Base-by-base conservation (phyloP, 169 alveolate species). In the Eimeria acervulina region DNA sequence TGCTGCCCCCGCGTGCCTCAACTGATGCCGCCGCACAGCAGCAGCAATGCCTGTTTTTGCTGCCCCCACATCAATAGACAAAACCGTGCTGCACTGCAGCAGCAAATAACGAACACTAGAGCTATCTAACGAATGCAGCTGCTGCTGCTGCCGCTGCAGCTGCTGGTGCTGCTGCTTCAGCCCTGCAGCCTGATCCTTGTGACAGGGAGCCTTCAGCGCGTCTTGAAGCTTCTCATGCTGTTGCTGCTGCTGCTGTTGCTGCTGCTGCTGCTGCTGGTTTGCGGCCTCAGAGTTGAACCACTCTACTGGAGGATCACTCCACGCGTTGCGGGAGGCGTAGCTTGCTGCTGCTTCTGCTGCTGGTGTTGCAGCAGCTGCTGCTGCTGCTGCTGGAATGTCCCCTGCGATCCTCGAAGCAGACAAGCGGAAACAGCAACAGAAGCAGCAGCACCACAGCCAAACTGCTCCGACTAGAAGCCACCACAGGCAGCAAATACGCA, bases 261-360 rank as follows among this genome's bases (percentile, higher is more conserved):
- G 84, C 51, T 72, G 84, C n/a, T 76, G 59, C 28, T 38, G 33
- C 87, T 76, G 87, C 87, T 76, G 87, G 8, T 59, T 33, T n/a
- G 36, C 15, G 61, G 33, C 63, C 17, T 12, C 36, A 12, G 87
- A 31, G 2, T 23, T 40, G 61, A 76, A 76, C 87, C 87, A 76
- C 52, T 76, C 87, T 38, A 38, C 87, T 40, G 52, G 59, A 12
- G 26, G 21, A 61, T 23, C 87, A 28, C 33, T 21, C 23, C 36
- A 10, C 21, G 38, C 44, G 44, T 21, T 15, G 81, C 44, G 26
- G 44, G 47, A 28, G 17, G 81, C 40, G 81, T 21, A 70, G 40
- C 15, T 13, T 28, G 47, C 81, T 31, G 44, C 44, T 28, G 81
- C 28, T 28, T 21, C 44, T 28, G 44, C 44, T 70, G 38, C 47